Evolutionary conservation across 352 stramenopile species (phyloP).

Genomic region (Phytophthora pistaciae): DNA sequence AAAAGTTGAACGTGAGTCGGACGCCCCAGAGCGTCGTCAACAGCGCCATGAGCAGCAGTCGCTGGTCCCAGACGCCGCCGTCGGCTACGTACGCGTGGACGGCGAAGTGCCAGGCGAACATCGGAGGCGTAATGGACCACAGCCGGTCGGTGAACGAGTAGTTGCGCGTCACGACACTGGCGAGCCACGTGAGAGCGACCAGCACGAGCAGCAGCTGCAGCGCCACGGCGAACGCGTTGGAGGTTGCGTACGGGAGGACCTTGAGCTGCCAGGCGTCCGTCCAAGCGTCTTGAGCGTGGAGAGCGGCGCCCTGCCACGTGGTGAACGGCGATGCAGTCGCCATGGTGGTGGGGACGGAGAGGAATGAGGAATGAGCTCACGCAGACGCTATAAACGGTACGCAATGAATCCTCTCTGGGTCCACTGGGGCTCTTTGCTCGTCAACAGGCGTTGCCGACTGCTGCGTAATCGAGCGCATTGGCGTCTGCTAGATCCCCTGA

Average conservation of each 20-base stretch:
- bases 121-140: constrained; percentile 90
- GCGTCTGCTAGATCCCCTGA: neutral
- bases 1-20: constrained; percentile 93
- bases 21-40: constrained; percentile 89
- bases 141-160: constrained; percentile 94
- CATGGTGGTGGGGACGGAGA: constrained; percentile 12
- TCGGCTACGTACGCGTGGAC: constrained; percentile 70
- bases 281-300: constrained; percentile 43
- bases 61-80: constrained; percentile 55
- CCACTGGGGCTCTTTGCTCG: neutral
- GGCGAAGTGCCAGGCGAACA: constrained; percentile 90
- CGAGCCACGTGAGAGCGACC: constrained; percentile 63
- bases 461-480: constrained; percentile 12
- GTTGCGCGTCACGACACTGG: constrained; percentile 84
- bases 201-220: constrained; percentile 58
- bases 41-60: constrained; percentile 80
- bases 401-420: constrained; percentile 13
- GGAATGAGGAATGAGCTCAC: constrained; percentile 22
- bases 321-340: constrained; percentile 30
- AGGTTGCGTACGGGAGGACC: constrained; percentile 49
- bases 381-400: constrained; percentile 15
- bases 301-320: constrained; percentile 38
- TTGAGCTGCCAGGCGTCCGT: constrained; percentile 42
- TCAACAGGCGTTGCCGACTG: neutral
- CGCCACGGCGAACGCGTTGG: constrained; percentile 47